phyloP scores from a whole-genome alignment of 768 basidiomycete species.

The Pleurotus tuoliensis region DNA sequence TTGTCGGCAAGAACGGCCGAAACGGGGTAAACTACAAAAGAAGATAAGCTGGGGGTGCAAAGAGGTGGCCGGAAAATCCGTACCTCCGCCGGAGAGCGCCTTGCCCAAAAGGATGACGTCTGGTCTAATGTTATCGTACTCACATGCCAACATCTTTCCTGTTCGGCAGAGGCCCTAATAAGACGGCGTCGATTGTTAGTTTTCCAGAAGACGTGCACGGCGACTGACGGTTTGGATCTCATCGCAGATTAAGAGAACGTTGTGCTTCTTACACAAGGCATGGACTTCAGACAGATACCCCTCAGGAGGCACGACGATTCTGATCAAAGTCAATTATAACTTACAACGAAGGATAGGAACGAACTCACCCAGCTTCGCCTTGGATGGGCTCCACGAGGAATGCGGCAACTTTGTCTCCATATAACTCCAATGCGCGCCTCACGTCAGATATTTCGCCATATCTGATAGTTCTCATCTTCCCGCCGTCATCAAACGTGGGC shows the following conservation, averaged over 20 bases:
- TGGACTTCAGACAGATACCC: conserved; percentile 81
- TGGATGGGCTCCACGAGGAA: conserved; percentile 98
- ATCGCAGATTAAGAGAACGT: conserved; percentile 95
- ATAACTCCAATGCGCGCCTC: conserved; percentile 71
- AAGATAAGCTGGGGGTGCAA: neutral
- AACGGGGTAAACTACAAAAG: conserved; percentile 80
- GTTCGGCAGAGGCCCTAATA: conserved; percentile 85
- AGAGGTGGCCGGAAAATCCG: conserved; percentile 21
- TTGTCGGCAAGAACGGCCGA: conserved; percentile 90
- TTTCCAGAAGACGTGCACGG: neutral
- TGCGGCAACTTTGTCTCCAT: conserved; percentile 83
- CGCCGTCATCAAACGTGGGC: conserved; percentile 64
- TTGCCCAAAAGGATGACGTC: conserved; percentile 94
- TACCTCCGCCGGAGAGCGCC: conserved; percentile 92
- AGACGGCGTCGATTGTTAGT: neutral
- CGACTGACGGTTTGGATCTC: conserved; percentile 88
- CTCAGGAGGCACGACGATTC: conserved; percentile 86
- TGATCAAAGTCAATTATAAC: conserved; percentile 22
- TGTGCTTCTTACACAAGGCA: conserved; percentile 86
- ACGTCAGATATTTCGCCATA: conserved; percentile 84
- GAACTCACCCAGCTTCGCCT: conserved; percentile 90
- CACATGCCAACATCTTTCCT: conserved; percentile 88
- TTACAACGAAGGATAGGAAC: neutral
- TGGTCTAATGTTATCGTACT: conserved; percentile 84
- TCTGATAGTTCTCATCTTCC: conserved; percentile 56